Conservation (phyloP, 805 yeast genomes). For the Candida suzukii region DNA sequence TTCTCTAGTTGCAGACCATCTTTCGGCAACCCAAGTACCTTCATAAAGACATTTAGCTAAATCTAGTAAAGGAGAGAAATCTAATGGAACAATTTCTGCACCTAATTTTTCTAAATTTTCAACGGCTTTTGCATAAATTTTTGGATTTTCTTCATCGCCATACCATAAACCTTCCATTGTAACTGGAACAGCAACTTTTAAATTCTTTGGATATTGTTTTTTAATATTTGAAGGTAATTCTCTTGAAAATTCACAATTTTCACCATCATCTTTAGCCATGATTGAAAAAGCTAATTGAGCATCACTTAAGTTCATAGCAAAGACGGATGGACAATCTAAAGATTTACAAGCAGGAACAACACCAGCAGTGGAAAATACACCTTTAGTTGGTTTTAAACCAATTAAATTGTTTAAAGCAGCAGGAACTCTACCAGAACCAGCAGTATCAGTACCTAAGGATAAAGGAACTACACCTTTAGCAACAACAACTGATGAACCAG, state of each 20-base stretch:
- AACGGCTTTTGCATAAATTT: constrained; percentile 57
- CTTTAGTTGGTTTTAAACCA: constrained; percentile 90
- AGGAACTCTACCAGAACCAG: constrained; percentile 97
- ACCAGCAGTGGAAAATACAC: constrained; percentile 79
- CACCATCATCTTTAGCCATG: constrained; percentile 63
- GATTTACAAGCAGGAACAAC: constrained; percentile 98
- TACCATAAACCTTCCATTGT: constrained; percentile 58
- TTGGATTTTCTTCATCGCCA: constrained; percentile 74
- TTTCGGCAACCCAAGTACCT: constrained; percentile 98
- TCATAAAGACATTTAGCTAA: constrained; percentile 87
- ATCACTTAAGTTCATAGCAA: constrained; percentile 69
- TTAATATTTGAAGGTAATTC: constrained; percentile 61
- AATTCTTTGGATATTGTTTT: constrained; percentile 47
- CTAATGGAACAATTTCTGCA: constrained; percentile 52
- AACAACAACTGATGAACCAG: constrained; percentile 92
- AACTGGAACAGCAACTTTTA: constrained; percentile 73
- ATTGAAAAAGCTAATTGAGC: constrained; percentile 73
- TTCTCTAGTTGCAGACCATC: constrained; percentile 76
- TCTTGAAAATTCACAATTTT: constrained; percentile 75
- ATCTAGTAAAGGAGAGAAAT: constrained; percentile 70
- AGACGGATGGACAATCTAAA: constrained; percentile 85
- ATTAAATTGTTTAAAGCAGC: constrained; percentile 88
- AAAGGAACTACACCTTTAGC: constrained; percentile 86
- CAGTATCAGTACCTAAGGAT: constrained; percentile 93
- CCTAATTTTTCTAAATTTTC: constrained; percentile 43